Percentiles rank a stretch among this genome's conserved stretches.
Conservation (phyloP, 257 asterid genomes). For the Coffea canephora region DNA sequence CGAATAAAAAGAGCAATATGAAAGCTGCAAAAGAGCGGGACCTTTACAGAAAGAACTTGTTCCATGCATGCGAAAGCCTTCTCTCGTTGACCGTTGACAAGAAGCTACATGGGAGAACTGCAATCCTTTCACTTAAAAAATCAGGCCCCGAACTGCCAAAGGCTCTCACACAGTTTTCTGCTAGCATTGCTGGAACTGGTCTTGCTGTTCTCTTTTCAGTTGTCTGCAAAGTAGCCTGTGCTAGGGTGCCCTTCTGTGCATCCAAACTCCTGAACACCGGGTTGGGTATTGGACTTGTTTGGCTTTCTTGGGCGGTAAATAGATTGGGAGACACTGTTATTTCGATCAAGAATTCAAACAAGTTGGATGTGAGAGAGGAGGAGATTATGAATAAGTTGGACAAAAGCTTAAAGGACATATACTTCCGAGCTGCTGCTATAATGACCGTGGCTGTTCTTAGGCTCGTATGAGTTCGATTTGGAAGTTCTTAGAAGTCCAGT, state of each 20-base stretch:
- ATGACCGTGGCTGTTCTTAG: conserved; percentile 60
- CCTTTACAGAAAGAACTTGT: conserved; percentile 47
- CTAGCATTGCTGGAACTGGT: conserved; percentile 88
- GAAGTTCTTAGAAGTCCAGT: not conserved
- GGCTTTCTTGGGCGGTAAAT: conserved; percentile 85
- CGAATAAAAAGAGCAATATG: conserved; percentile 42
- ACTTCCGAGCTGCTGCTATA: conserved; percentile 55
- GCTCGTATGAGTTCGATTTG: conserved; percentile 40
- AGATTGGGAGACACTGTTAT: conserved; percentile 68
- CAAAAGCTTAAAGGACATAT: conserved; percentile 57
- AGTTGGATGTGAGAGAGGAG: conserved; percentile 39
- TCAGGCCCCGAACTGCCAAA: conserved; percentile 68
- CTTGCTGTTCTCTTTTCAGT: conserved; percentile 71
- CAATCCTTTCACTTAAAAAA: conserved; percentile 64
- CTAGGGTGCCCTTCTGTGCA: conserved; percentile 49
- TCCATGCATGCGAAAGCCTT: conserved; percentile 84
- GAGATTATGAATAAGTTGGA: conserved; percentile 63
- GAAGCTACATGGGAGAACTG: conserved; percentile 46
- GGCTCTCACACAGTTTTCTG: conserved; percentile 68
- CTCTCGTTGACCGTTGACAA: conserved; percentile 64
- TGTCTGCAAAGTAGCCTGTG: conserved; percentile 56
- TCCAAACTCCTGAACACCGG: conserved; percentile 66
- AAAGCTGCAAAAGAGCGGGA: conserved; percentile 48
- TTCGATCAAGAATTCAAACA: conserved; percentile 48
- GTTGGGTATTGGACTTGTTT: conserved; percentile 76